Evolutionary conservation across 352 stramenopile genomes (phyloP), one percentile per base, ranked within the genome.

Genomic region (Phytopythium montanum): DNA sequence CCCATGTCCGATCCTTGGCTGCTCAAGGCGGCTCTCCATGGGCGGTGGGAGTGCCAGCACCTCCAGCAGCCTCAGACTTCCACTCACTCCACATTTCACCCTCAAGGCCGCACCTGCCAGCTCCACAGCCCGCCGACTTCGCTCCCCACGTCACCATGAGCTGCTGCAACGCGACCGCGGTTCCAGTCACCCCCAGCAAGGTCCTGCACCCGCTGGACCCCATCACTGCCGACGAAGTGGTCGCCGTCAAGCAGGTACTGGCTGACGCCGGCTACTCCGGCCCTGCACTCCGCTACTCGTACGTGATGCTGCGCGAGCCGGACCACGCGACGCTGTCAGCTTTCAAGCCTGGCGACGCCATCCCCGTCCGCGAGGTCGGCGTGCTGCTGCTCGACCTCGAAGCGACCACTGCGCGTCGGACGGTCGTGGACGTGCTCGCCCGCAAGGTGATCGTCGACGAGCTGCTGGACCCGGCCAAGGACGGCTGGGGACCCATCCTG

Each of bases 261-360:
- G 69, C 64, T 8, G 71, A 76, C 10, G 60, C 60, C 19, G 73
- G 70, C n/a, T 72, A 74, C 66, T 61, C 52, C 16, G 62, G 71
- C 16, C 46, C 67, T 9, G 56, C 72, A 23, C 26, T 80, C 5
- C 73, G 73, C 48, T 83, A 75, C 58, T 76, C 71, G 38, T 83
- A 83, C 57, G 73, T 83, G 48, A 73, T 83, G 71, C 57, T 83
- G 59, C 76, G 73, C 50, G 73, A 80, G 54, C 73, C 73, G 2
- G 69, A 83, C 50, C 69, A 83, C 62, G 46, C 61, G 31, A 83
- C 71, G 28, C 55, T 83, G 46, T 45, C 60, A 51, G 68, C 70
- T 39, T 83, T 80, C 51, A 56, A 64, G 33, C 19, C 39, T 5
- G 66, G 71, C 14, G 61, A 80, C 16, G 33, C 62, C 36, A 69